Conservation (phyloP, 2,329 filamentous ascomycete genomes). For the Leptographium procerum region DNA sequence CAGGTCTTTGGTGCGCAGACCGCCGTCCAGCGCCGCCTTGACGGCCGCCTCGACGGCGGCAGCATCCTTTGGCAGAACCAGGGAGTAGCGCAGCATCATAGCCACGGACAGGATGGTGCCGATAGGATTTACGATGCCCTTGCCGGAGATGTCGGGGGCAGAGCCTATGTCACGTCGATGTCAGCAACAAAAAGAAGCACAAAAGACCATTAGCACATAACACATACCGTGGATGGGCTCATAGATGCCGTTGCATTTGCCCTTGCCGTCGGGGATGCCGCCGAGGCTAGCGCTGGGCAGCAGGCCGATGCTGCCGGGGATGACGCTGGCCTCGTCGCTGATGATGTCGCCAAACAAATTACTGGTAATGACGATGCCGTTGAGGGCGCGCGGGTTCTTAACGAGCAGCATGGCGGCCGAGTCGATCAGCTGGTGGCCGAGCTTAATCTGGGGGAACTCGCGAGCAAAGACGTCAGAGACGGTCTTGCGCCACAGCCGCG, state of each 20-base stretch:
- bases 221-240: slow-evolving; percentile 88
- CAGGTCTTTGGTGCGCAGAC: slow-evolving; percentile 72
- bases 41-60: slow-evolving; percentile 73
- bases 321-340: slow-evolving; percentile 87
- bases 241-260: slow-evolving; percentile 84
- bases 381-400: slow-evolving; percentile 79
- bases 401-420: slow-evolving; percentile 96
- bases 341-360: slow-evolving; percentile 97
- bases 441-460: slow-evolving; percentile 78
- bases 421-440: slow-evolving; percentile 88
- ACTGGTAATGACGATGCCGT: slow-evolving; percentile 84
- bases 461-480: slow-evolving; percentile 74
- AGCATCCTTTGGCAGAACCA: slow-evolving; percentile 67
- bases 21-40: slow-evolving; percentile 64
- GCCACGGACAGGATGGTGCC: slow-evolving; percentile 85
- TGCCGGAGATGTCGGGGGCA: slow-evolving; percentile 84
- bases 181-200: background rate
- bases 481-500: slow-evolving; percentile 77
- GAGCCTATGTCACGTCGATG: slow-evolving; percentile 42
- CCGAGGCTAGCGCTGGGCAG: slow-evolving; percentile 80
- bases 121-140: slow-evolving; percentile 85
- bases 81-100: slow-evolving; percentile 93
- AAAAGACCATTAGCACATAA: too few relatives aligned
- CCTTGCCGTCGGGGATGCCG: slow-evolving; percentile 75
- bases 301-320: slow-evolving; percentile 80